phyloP scores from a whole-genome alignment of 768 basidiomycete species.

The Jaapia argillacea region DNA sequence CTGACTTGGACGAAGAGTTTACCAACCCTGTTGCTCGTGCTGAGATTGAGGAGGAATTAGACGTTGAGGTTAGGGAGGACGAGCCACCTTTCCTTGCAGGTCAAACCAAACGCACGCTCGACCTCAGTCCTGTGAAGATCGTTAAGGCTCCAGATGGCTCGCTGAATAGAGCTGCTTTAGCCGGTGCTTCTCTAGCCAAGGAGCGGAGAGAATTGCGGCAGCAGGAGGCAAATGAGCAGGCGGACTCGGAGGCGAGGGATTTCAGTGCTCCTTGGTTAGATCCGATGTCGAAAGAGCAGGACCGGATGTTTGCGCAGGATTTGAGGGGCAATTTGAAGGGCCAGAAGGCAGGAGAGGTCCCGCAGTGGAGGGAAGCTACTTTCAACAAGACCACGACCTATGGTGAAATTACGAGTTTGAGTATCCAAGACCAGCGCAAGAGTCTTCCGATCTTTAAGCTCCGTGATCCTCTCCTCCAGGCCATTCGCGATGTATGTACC shows the following conservation, averaged over 20 bases:
- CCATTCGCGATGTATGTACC: constrained; percentile 74
- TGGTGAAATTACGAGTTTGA: constrained; percentile 83
- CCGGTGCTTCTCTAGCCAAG: constrained; percentile 88
- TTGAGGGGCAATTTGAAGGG: constrained; percentile 72
- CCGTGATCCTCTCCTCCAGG: constrained; percentile 79
- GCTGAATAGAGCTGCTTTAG: constrained; percentile 88
- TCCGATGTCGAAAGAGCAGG: constrained; percentile 86
- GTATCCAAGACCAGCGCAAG: constrained; percentile 90
- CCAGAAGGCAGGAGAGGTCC: constrained; percentile 72
- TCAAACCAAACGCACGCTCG: constrained; percentile 91
- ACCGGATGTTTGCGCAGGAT: constrained; percentile 91
- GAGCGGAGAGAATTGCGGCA: constrained; percentile 91
- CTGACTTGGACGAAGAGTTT: constrained; percentile 84
- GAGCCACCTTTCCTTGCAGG: constrained; percentile 94
- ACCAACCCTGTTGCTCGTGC: constrained; percentile 65
- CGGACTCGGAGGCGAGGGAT: constrained; percentile 90
- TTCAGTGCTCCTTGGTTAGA: constrained; percentile 97
- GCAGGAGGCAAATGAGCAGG: constrained; percentile 89
- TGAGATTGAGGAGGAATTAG: constrained; percentile 93
- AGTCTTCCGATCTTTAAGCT: constrained; percentile 93
- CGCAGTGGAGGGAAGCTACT: constrained; percentile 85
- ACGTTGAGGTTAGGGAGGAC: constrained; percentile 94
- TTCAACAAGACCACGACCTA: constrained; percentile 96
- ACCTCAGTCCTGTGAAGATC: constrained; percentile 95
- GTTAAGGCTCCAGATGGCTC: constrained; percentile 99